A percentile compares a stretch with the other conserved stretches of the same genome.
Conservation (phyloP, 108 stramenopile genomes). For the Cyclostephanos tholiformis region DNA sequence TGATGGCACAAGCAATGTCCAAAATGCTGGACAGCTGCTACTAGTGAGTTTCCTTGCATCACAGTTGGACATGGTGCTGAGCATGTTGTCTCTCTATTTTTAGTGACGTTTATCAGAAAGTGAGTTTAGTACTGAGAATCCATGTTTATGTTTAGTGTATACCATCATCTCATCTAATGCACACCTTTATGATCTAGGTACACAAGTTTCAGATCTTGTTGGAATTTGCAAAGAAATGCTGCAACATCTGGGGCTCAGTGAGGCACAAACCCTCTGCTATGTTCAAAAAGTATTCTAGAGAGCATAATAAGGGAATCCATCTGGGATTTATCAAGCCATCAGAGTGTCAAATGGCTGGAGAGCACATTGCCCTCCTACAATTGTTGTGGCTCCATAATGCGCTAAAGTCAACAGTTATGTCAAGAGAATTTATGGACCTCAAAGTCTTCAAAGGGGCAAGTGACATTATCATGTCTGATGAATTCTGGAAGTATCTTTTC, state of each 20-base stretch:
- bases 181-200: too few species aligned
- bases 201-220: neutral
- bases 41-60: neutral
- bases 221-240: neutral
- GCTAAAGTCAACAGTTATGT: neutral
- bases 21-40: conserved; percentile 14
- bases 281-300: conserved; percentile 14
- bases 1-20: conserved; percentile 24
- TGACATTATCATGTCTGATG: neutral
- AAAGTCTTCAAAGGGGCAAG: neutral
- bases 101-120: too few species aligned
- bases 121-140: too few species aligned
- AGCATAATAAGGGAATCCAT: conserved; percentile 6
- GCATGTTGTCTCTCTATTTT: conserved; percentile 17
- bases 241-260: conserved; percentile 13
- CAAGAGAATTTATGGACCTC: neutral
- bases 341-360: conserved; percentile 18
- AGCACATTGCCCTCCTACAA: neutral
- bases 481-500: neutral
- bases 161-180: too few species aligned
- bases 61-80: conserved; percentile 13
- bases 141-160: too few species aligned
- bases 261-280: too few species aligned
- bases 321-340: conserved; percentile 22
- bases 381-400: neutral